phyloP scores from a whole-genome alignment of 768 basidiomycete genomes.

The Macrolepiota fuliginosa region DNA sequence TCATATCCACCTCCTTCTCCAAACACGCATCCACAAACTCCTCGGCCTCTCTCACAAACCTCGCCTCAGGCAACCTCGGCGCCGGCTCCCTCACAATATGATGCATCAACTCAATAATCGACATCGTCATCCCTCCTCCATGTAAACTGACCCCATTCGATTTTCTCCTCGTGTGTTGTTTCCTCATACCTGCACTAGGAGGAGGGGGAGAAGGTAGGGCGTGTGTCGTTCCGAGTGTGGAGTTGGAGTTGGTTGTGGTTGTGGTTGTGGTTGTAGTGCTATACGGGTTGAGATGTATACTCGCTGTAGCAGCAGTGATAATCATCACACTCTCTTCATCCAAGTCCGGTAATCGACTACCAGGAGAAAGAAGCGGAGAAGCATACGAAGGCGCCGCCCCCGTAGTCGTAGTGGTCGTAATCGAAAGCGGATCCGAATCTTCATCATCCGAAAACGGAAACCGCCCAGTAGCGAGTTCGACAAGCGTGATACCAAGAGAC shows the following conservation, averaged over 20 bases:
- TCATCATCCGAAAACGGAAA: conserved; percentile 93
- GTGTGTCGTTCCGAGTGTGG: conserved; percentile 23
- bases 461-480: conserved; percentile 95
- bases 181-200: conserved; percentile 12
- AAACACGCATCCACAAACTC: conserved; percentile 89
- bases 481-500: conserved; percentile 95
- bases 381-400: not conserved
- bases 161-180: conserved; percentile 38
- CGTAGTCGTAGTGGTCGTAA: not conserved
- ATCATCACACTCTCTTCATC: conserved; percentile 51
- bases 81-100: conserved; percentile 99
- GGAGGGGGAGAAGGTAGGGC: conserved; percentile 28
- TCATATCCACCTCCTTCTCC: conserved; percentile 80
- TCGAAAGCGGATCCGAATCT: conserved; percentile 8
- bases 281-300: conserved; percentile 36
- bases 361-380: not conserved
- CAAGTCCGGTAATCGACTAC: conserved; percentile 46
- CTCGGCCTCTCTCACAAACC: conserved; percentile 67
- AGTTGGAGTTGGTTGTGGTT: not conserved
- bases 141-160: conserved; percentile 76
- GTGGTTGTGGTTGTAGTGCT: too few species aligned
- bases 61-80: conserved; percentile 71
- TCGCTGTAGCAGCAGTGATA: conserved; percentile 46
- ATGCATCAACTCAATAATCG: conserved; percentile 93
- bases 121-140: conserved; percentile 95